A percentile compares a stretch with the other conserved stretches of the same genome.
Evolutionary conservation across 1,284 basidiomycete genomes (phyloP).

Genomic region (Puccinia coronata): DNA sequence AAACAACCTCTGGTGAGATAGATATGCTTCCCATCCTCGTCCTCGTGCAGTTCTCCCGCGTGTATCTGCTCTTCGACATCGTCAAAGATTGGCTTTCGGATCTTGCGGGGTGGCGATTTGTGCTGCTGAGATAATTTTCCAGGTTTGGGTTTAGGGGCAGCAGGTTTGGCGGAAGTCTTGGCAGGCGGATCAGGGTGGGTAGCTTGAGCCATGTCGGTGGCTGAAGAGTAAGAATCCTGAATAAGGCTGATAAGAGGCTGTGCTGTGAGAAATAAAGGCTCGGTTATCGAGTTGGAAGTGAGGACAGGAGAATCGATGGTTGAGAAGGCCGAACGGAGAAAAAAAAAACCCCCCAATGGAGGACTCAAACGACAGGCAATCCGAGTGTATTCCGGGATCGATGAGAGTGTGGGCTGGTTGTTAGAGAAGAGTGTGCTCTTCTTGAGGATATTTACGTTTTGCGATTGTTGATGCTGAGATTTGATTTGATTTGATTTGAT

Average conservation of each 20-base stretch:
- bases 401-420: too few species aligned
- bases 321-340: too few species aligned
- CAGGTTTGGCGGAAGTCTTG: constrained; percentile 20
- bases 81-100: constrained; percentile 42
- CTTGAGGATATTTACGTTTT: too few species aligned
- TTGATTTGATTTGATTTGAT: too few species aligned
- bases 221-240: background rate
- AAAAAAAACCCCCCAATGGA: too few species aligned
- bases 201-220: constrained; percentile 29
- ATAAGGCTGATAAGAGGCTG: background rate
- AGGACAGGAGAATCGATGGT: too few species aligned
- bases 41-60: constrained; percentile 8
- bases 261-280: background rate
- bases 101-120: constrained; percentile 46
- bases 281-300: background rate
- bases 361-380: too few species aligned
- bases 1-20: constrained; percentile 53
- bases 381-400: too few species aligned
- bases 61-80: constrained; percentile 29
- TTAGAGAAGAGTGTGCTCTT: too few species aligned
- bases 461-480: too few species aligned
- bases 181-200: background rate
- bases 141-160: constrained; percentile 29
- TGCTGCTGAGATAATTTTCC: constrained; percentile 48
- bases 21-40: constrained; percentile 27